Conservation (phyloP, 1,284 basidiomycete species). For the Leccinum pachyderme region DNA sequence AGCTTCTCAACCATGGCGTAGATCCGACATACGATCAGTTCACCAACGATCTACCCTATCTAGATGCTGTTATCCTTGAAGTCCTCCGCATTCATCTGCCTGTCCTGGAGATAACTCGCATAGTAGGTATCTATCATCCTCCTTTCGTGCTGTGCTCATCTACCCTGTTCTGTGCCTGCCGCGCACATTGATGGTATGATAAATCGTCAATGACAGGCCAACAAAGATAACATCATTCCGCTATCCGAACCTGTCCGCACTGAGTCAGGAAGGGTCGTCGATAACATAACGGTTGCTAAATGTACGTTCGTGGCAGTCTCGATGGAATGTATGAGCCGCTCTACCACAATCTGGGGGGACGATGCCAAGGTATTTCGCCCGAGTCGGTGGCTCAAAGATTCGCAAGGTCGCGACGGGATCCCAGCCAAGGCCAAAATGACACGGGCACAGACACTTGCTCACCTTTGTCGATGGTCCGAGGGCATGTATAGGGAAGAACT, state of each 20-base stretch:
- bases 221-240: conserved; percentile 53
- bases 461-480: conserved; percentile 42
- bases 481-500: conserved; percentile 42
- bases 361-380: conserved; percentile 39
- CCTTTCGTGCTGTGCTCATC: background rate
- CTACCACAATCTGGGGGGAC: conserved; percentile 38
- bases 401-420: conserved; percentile 11
- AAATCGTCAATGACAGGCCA: conserved; percentile 18
- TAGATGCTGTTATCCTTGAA: conserved; percentile 34
- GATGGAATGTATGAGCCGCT: conserved; percentile 45
- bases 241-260: conserved; percentile 28
- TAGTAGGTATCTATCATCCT: conserved; percentile 8
- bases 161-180: background rate
- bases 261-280: conserved; percentile 36
- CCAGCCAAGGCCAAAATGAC: conserved; percentile 33
- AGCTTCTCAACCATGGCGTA: conserved; percentile 33
- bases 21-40: conserved; percentile 31
- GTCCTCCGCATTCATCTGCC: conserved; percentile 17
- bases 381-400: conserved; percentile 36
- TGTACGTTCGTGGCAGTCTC: conserved; percentile 43
- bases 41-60: conserved; percentile 28
- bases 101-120: conserved; percentile 3
- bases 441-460: conserved; percentile 41
- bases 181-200: background rate
- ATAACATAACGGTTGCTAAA: conserved; percentile 41